Conservation (phyloP, 1,139 yeast genomes). For the Hyphopichia burtonii region DNA sequence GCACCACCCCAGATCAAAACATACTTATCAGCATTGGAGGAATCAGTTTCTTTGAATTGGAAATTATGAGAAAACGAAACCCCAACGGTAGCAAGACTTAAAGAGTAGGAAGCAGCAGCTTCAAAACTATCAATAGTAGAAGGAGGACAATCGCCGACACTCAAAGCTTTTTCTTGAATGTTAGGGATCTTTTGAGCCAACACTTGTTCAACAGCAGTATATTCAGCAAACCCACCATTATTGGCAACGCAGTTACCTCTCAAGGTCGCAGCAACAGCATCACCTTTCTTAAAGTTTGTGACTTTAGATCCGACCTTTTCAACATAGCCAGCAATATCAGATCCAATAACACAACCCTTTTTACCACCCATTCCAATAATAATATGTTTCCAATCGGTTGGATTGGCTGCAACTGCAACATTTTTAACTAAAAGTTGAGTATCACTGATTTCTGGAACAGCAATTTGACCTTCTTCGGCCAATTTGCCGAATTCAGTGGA, state of each 20-base stretch:
- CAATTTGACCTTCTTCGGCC: constrained; percentile 16
- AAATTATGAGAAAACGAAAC: constrained; percentile 24
- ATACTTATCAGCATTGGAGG: constrained; percentile 11
- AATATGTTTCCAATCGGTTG: constrained; percentile 71
- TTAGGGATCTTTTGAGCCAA: constrained; percentile 29
- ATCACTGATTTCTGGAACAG: constrained; percentile 31
- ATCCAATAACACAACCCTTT: constrained; percentile 38
- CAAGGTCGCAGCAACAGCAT: constrained; percentile 23
- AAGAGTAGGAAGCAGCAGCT: constrained; percentile 59
- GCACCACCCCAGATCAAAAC: constrained; percentile 65
- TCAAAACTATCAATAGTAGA: constrained; percentile 50
- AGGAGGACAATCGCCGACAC: constrained; percentile 20
- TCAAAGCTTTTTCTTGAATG: constrained; percentile 8
- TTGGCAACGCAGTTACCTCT: constrained; percentile 26
- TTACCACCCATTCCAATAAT: not conserved
- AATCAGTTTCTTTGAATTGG: constrained; percentile 10
- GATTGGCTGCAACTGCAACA: constrained; percentile 64
- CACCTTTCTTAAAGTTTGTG: constrained; percentile 51
- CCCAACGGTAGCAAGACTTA: constrained; percentile 51
- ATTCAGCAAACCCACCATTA: constrained; percentile 63
- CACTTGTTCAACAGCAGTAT: constrained; percentile 40
- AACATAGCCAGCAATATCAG: constrained; percentile 63
- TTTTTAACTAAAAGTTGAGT: constrained; percentile 53
- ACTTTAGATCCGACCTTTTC: constrained; percentile 54
- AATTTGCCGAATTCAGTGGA: constrained; percentile 12